Percentiles rank a stretch among this genome's conserved stretches.
phyloP scores from a whole-genome alignment of 768 basidiomycete genomes.

The Boletus reticulatus region DNA sequence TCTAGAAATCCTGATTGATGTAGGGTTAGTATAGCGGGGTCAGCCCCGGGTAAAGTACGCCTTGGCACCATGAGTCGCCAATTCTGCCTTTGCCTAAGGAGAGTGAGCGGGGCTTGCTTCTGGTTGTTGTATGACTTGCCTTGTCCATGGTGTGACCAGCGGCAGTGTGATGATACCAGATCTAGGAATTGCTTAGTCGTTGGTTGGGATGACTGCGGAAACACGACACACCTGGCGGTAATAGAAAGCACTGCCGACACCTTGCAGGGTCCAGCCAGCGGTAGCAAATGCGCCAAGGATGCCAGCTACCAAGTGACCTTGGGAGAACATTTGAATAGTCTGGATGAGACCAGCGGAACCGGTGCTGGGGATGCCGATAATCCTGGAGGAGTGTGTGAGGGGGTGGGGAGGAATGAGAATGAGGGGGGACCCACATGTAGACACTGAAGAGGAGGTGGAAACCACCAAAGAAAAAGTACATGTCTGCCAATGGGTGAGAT shows the following conservation, averaged over 20 bases:
- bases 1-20: constrained; percentile 5
- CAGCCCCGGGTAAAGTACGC: constrained; percentile 85
- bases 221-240: constrained; percentile 62
- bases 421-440: constrained; percentile 67
- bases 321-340: constrained; percentile 77
- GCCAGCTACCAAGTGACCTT: constrained; percentile 73
- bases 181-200: constrained; percentile 40
- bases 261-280: constrained; percentile 86
- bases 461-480: constrained; percentile 96
- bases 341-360: constrained; percentile 96
- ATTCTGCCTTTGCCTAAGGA: constrained; percentile 73
- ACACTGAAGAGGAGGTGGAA: constrained; percentile 92
- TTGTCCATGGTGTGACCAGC: constrained; percentile 89
- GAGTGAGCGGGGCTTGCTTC: constrained; percentile 3
- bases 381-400: constrained; percentile 49
- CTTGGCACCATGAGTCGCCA: constrained; percentile 82
- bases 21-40: constrained; percentile 21
- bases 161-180: constrained; percentile 74
- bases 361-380: constrained; percentile 93
- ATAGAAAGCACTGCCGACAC: constrained; percentile 75
- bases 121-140: constrained; percentile 39
- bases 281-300: constrained; percentile 80
- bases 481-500: constrained; percentile 49
- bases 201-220: constrained; percentile 9
- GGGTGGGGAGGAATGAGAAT: background rate